Conservation (phyloP, 2,329 filamentous ascomycete species). For the Ascocoryne sarcoides region DNA sequence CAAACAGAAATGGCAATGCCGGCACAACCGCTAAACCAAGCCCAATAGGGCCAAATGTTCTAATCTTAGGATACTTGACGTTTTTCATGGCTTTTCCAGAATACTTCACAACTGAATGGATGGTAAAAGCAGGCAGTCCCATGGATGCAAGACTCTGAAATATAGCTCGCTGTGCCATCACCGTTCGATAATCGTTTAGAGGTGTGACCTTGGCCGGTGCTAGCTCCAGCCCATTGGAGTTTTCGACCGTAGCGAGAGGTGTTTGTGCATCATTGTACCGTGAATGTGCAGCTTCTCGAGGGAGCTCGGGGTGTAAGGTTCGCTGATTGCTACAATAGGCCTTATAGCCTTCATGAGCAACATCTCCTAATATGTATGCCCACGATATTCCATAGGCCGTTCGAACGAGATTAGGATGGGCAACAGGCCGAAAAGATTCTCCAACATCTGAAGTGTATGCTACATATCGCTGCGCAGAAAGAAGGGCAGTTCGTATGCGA, state of each 20-base stretch:
- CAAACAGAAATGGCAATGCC: conserved; percentile 75
- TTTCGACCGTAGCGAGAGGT: conserved; percentile 7
- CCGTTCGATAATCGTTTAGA: conserved; percentile 80
- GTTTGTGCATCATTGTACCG: conserved; percentile 27
- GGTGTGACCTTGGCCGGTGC: conserved; percentile 48
- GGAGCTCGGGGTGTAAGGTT: conserved; percentile 57
- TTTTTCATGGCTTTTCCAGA: conserved; percentile 80
- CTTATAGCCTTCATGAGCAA: conserved; percentile 89
- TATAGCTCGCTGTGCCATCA: conserved; percentile 83
- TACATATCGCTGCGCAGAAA: conserved; percentile 89
- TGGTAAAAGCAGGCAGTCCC: conserved; percentile 38
- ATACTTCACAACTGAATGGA: conserved; percentile 70
- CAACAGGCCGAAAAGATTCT: conserved; percentile 89
- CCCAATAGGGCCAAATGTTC: conserved; percentile 87
- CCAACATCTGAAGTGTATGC: conserved; percentile 96
- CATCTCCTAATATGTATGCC: conserved; percentile 86
- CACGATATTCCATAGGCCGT: conserved; percentile 85
- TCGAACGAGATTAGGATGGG: conserved; percentile 74
- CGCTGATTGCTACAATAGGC: conserved; percentile 82
- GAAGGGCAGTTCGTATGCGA: conserved; percentile 75
- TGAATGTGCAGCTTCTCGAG: conserved; percentile 28
- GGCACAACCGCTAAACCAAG: conserved; percentile 71
- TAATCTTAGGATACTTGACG: conserved; percentile 62
- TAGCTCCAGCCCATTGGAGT: conserved; percentile 9
- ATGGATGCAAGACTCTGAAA: conserved; percentile 91